Evolutionary conservation across 495 filamentous ascomycete genomes (phyloP).

Genomic region (Xanthoparmelia taractica): DNA sequence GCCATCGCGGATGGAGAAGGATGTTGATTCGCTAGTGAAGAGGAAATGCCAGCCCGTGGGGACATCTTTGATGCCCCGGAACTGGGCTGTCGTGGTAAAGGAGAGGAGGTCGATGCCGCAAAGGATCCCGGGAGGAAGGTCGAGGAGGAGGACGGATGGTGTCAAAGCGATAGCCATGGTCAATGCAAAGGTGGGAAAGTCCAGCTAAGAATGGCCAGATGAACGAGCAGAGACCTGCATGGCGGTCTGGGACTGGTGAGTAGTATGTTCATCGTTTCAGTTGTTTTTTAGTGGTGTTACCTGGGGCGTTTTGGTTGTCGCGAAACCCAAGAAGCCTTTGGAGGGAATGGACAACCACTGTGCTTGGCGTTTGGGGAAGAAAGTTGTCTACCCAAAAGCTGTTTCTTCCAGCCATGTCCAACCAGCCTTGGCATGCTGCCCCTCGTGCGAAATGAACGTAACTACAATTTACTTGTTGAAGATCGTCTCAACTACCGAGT

Average conservation of each 20-base stretch:
- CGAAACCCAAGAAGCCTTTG: no score
- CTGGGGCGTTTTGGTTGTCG: no score
- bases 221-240: not conserved
- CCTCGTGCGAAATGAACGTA: no score
- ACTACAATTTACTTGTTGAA: no score
- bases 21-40: conserved; percentile 50
- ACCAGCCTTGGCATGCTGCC: not conserved
- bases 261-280: no score
- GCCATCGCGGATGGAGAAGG: conserved; percentile 51
- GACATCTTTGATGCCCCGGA: conserved; percentile 53
- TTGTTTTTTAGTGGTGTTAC: no score
- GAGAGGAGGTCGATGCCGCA: conserved; percentile 48
- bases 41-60: conserved; percentile 54
- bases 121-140: conserved; percentile 43
- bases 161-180: conserved; percentile 12
- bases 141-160: conserved; percentile 42
- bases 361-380: not conserved
- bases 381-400: no score
- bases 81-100: conserved; percentile 47
- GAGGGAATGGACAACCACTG: no score
- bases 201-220: not conserved
- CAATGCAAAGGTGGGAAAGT: not conserved
- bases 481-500: no score
- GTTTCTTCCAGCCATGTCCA: not conserved
- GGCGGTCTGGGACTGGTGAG: not conserved